Conservation (phyloP, 495 filamentous ascomycete genomes). For the Annulohypoxylon stygium region DNA sequence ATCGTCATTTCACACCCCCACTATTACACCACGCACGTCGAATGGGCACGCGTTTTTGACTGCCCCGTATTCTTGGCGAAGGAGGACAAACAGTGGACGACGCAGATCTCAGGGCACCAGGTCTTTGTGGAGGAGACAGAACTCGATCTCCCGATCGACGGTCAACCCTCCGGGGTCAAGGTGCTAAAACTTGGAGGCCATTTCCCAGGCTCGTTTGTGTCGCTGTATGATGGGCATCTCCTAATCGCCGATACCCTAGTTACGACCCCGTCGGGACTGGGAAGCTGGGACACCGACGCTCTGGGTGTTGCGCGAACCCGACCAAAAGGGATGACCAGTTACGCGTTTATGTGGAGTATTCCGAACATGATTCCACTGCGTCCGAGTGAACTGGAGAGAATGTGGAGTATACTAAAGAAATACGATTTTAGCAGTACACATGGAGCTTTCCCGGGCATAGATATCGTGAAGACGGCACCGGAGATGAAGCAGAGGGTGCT, state of each 20-base stretch:
- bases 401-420: conserved; percentile 66
- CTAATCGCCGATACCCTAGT: conserved; percentile 80
- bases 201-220: conserved; percentile 76
- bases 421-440: conserved; percentile 74
- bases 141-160: conserved; percentile 53
- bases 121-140: conserved; percentile 59
- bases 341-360: conserved; percentile 82
- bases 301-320: conserved; percentile 56
- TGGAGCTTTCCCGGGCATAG: conserved; percentile 72
- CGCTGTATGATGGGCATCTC: conserved; percentile 69
- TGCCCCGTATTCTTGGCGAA: conserved; percentile 73
- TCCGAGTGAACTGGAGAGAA: conserved; percentile 65
- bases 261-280: conserved; percentile 69
- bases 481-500: conserved; percentile 72
- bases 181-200: conserved; percentile 79
- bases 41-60: conserved; percentile 73
- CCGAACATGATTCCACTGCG: conserved; percentile 83
- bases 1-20: conserved; percentile 87
- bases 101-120: conserved; percentile 52
- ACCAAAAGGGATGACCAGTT: conserved; percentile 69
- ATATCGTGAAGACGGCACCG: conserved; percentile 63
- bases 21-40: conserved; percentile 77
- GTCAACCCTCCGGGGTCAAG: conserved; percentile 66
- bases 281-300: conserved; percentile 56
- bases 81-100: conserved; percentile 73